Evolutionary conservation across 1,284 basidiomycete genomes (phyloP), one percentile per base, ranked within the genome.

Genomic region (Butyriboletus appendiculatus): DNA sequence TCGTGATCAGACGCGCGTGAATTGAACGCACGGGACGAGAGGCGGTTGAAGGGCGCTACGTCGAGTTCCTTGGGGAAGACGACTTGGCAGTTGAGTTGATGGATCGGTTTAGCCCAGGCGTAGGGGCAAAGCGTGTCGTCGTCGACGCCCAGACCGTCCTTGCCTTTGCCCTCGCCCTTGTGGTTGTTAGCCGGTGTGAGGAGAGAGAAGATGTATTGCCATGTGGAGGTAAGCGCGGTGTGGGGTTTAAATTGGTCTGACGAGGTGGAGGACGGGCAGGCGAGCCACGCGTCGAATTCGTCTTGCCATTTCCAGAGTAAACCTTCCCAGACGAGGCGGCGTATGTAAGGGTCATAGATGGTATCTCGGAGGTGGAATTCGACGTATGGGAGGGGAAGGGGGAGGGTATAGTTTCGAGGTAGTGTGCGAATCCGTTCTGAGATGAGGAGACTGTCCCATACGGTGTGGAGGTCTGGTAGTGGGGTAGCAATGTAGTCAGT

Each of bases 311-410:
- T 77, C 20, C 78, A 74, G 24, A 86, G 73, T 37, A 94, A 72
- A 32, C 94, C 94, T 65, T 97, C 92, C 78, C 82, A 85, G 66
- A 95, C 82, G 59, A 96, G 84, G 58, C 86, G 92, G 28, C 94
- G 87, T 52, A 96, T 79, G 71, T 91, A 95, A 0, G 92, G 82
- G 73, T 96, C 94, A 68, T 96, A 96, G 64, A 92, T 91, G 5
- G 90, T 81, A 15, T 86, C 91, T 18, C 81, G 82, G 11, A 96
- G 79, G n/a, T 85, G 75, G 34, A 71, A 72, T 70, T 96, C 94
- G 59, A 96, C 81, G 43, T 84, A 77, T 3, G 73, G 71, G 24
- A 76, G 74, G 0, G 88, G 84, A 0, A 95, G 76, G 2, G 86
- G 90, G 0, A 64, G 71, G 2, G 87, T 85, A 68, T 97, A 96